A percentile compares a stretch with the other conserved stretches of the same genome.
These are phyloP conservation scores for Brassica rapa DNA, from an alignment of 345 rosid genomes.

Conservation along the genomic window DNA sequence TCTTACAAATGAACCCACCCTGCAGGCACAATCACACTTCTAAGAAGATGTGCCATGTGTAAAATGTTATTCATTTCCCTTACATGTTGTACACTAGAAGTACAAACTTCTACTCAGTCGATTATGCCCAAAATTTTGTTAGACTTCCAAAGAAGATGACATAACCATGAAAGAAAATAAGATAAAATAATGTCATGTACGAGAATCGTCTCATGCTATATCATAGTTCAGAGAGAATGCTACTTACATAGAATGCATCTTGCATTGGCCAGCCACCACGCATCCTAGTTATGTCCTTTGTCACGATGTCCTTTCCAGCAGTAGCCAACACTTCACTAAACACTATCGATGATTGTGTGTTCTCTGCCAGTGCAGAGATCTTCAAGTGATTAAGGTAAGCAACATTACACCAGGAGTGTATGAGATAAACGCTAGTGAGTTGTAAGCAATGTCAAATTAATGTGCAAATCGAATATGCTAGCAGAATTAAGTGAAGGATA, in stretches of 20 bases:
- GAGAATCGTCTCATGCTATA: background rate
- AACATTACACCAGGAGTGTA: conserved; percentile 26
- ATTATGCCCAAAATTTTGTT: background rate
- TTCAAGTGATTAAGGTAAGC: conserved; percentile 53
- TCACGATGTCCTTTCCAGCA: conserved; percentile 86
- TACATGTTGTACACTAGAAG: conserved; percentile 3
- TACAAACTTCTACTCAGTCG: conserved; percentile 5
- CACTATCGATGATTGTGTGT: conserved; percentile 68
- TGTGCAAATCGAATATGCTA: conserved; percentile 21
- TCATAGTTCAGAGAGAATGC: conserved; percentile 12
- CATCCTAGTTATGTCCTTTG: conserved; percentile 93
- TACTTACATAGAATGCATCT: conserved; percentile 86
- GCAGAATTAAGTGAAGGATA: conserved; percentile 48
- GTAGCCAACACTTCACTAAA: conserved; percentile 80
- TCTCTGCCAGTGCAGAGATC: conserved; percentile 85
- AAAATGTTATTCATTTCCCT: background rate
- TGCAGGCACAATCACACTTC: conserved; percentile 1
- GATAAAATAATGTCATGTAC: background rate
- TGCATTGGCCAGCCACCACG: conserved; percentile 99
- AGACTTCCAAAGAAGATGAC: background rate
- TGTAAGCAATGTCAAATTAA: conserved; percentile 21
- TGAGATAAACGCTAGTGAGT: conserved; percentile 17
- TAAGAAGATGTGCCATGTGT: background rate
- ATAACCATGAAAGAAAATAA: background rate
- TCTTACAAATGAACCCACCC: too few species aligned